phyloP scores from a whole-genome alignment of 75 land plant genomes.

The Isoetes taiwanensis region DNA sequence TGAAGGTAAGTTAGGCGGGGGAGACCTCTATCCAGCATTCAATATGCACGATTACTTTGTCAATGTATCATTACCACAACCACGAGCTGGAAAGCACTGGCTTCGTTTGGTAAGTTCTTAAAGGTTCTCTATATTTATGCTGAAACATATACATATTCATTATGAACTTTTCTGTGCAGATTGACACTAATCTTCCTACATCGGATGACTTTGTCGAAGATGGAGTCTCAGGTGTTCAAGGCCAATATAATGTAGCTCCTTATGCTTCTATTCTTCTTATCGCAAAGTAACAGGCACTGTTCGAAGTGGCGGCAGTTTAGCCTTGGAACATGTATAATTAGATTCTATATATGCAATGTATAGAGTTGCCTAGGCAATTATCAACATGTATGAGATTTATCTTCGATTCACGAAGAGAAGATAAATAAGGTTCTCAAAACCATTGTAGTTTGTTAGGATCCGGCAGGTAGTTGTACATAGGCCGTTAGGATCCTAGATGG shows the following conservation, averaged over 20 bases:
- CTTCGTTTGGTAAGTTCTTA: conserved; percentile 62
- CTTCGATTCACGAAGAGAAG: too few relatives aligned
- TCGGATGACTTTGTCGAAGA: conserved; percentile 57
- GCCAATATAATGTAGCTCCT: conserved; percentile 56
- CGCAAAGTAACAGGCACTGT: too few relatives aligned
- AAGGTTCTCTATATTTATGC: too few relatives aligned
- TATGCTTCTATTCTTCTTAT: conserved; percentile 54
- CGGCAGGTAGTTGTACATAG: too few relatives aligned
- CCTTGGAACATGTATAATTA: too few relatives aligned
- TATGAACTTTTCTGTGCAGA: conserved; percentile 29
- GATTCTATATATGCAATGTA: too few relatives aligned
- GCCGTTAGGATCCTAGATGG: too few relatives aligned
- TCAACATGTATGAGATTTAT: too few relatives aligned
- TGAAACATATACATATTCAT: background rate
- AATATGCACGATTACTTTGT: conserved; percentile 73
- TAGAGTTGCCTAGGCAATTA: too few relatives aligned
- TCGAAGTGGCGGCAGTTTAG: too few relatives aligned
- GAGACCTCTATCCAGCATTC: conserved; percentile 76
- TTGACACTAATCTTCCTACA: conserved; percentile 67
- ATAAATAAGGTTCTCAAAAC: too few relatives aligned
- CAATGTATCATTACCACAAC: conserved; percentile 38
- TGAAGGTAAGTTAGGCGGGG: conserved; percentile 31
- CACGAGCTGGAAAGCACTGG: conserved; percentile 55
- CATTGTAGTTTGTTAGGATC: too few relatives aligned
- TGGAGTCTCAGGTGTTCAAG: conserved; percentile 33